A percentile compares a stretch with the other conserved stretches of the same genome.
Evolutionary conservation across 2,329 filamentous ascomycete species (phyloP).

Genomic region (Aspergillus quadrilineatus): DNA sequence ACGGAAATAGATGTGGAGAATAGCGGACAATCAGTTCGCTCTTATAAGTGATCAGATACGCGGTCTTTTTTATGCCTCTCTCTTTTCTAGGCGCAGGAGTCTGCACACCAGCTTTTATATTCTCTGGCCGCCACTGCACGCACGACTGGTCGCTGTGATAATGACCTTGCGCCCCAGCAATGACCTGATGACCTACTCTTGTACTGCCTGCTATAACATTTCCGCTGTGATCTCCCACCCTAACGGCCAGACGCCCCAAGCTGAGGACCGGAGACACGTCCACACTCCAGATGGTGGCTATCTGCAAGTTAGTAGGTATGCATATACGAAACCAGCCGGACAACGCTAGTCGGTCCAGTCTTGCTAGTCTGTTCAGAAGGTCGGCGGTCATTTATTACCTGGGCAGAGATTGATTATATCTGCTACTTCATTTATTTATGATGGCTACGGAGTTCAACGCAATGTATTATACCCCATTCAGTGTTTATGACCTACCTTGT

Average conservation of each 20-base stretch:
- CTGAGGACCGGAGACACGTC: too few species aligned
- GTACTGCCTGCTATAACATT: too few species aligned
- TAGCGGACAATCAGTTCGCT: constrained; percentile 18
- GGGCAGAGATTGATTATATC: neutral
- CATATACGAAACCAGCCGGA: too few species aligned
- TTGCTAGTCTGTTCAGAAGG: neutral
- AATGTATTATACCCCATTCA: neutral
- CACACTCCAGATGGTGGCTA: too few species aligned
- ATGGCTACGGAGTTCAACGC: neutral
- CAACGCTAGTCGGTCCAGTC: neutral
- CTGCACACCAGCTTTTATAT: neutral
- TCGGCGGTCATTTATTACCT: neutral
- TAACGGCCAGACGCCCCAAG: too few species aligned
- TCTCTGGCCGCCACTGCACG: neutral
- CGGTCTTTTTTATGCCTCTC: neutral
- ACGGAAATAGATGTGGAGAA: constrained; percentile 32
- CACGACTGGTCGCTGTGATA: too few species aligned
- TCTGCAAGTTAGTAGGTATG: too few species aligned
- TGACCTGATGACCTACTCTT: too few species aligned
- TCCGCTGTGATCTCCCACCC: too few species aligned
- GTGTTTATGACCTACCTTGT: neutral
- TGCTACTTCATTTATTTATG: neutral
- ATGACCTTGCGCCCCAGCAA: too few species aligned
- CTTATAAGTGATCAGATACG: constrained; percentile 6
- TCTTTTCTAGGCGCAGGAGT: neutral